phyloP scores from a whole-genome alignment of 116 monocot genomes.

The Dioscorea cayenensis region DNA sequence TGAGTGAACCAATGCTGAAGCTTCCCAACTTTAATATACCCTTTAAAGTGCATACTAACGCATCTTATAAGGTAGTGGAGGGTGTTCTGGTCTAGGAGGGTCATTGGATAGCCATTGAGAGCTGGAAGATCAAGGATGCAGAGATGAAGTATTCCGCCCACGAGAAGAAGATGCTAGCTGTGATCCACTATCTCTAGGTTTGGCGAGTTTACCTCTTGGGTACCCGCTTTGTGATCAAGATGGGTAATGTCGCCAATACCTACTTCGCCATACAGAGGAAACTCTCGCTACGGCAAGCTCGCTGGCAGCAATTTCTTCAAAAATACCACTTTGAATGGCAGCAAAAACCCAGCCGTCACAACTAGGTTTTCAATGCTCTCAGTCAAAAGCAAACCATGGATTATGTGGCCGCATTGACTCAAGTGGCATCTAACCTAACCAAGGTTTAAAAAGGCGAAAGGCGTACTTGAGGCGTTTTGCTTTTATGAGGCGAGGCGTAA shows the following conservation, averaged over 20 bases:
- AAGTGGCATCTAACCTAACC: neutral
- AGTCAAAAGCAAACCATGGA: neutral
- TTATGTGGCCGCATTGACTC: neutral
- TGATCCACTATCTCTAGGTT: neutral
- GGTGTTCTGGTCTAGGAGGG: neutral
- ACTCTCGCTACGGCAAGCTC: neutral
- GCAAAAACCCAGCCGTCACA: neutral
- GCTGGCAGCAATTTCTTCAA: neutral
- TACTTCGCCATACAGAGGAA: neutral
- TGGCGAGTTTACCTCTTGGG: neutral
- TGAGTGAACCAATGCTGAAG: no score
- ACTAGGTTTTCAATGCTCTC: neutral
- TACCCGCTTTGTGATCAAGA: neutral
- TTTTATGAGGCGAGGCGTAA: no score
- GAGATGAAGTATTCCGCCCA: neutral
- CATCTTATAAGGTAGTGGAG: neutral
- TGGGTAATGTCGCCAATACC: neutral
- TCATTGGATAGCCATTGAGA: neutral
- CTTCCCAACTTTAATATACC: neutral
- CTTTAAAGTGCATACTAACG: neutral
- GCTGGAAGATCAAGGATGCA: neutral
- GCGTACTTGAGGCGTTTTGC: no score
- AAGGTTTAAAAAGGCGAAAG: no score
- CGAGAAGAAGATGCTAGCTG: neutral
- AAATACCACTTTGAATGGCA: neutral